Base-by-base conservation (phyloP, 805 yeast species). In the Myxozyma vanderwaltii region DNA sequence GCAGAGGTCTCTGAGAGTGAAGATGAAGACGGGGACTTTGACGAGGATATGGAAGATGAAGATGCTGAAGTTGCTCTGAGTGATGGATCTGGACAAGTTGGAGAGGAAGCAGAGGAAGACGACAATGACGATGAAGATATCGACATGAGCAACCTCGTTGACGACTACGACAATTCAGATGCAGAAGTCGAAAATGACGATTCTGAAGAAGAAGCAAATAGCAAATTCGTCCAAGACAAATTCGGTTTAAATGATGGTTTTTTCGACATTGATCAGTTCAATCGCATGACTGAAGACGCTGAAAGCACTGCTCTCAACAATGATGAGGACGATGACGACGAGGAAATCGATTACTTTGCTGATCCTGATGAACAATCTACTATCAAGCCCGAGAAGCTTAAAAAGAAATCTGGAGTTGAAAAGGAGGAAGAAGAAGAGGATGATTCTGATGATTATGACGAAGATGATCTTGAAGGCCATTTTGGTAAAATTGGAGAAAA, bases 241-340 rank as follows among this genome's bases (percentile, higher is more conserved):
- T 81, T 79, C 67, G 92, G 91, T 0, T 77, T 91, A 31, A 88
- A 91, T 70, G 96, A 89, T 68, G 89, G 84, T 5, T 86, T 91
- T 66, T 92, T 92, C 70, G 84, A 89, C 60, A 82, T 92, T 43
- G 96, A 90, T 65, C 88, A 87, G 54, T 92, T 88, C 76, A 89
- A 87, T 74, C 82, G 80, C 69, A 90, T 85, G 70, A 83, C 85
- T n/a, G 92, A 87, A 62, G 66, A 54, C 5, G 60, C 66, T 35
- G 68, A 61, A 27, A 59, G 29, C 29, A 29, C 52, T 13, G 58
- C 43, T 8, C 29, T 38, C 38, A 41, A 36, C 40, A 75, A 73
- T 15, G 72, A 71, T 23, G 77, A 72, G 33, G 79, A 78, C 46
- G 81, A 79, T 38, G 77, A 71, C 31, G 79, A 74, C 26, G 59